phyloP scores from a whole-genome alignment of 106 monocot genomes.

The Platanthera guangdongensis region DNA sequence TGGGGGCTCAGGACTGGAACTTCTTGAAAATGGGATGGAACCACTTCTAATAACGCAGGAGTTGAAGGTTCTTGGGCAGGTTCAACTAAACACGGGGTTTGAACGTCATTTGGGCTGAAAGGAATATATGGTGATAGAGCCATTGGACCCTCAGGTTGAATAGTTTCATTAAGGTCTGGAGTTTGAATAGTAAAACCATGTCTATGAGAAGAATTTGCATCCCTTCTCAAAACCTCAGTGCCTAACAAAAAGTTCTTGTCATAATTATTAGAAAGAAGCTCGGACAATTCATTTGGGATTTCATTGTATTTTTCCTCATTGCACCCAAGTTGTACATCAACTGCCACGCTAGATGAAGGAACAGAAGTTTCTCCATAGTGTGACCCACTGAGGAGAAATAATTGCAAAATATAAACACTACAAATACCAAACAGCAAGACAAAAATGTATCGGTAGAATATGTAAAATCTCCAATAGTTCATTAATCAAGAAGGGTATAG shows the following conservation, averaged over 20 bases:
- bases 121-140: slow-evolving; percentile 18
- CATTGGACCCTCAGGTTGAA: slow-evolving; percentile 29
- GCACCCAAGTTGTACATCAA: slow-evolving; percentile 32
- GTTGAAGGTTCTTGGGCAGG: slow-evolving; percentile 63
- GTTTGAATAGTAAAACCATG: slow-evolving; percentile 51
- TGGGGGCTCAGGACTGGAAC: slow-evolving; percentile 31
- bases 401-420: not conserved
- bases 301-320: slow-evolving; percentile 19
- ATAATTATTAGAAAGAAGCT: slow-evolving; percentile 14
- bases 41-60: slow-evolving; percentile 74
- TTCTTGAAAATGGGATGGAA: slow-evolving; percentile 42
- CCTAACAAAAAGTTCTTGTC: slow-evolving; percentile 8
- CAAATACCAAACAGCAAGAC: not conserved
- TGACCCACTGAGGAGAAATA: slow-evolving; percentile 27
- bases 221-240: slow-evolving; percentile 16
- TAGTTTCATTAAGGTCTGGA: slow-evolving; percentile 65
- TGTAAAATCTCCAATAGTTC: not conserved
- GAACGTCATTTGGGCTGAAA: not conserved
- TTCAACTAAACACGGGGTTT: slow-evolving; percentile 21
- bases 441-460: not conserved
- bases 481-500: not conserved
- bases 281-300: slow-evolving; percentile 30
- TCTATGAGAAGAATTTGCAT: slow-evolving; percentile 23
- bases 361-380: slow-evolving; percentile 32
- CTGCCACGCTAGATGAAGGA: slow-evolving; percentile 38